Conservation (phyloP, 345 rosid species). For the Pistacia vera region DNA sequence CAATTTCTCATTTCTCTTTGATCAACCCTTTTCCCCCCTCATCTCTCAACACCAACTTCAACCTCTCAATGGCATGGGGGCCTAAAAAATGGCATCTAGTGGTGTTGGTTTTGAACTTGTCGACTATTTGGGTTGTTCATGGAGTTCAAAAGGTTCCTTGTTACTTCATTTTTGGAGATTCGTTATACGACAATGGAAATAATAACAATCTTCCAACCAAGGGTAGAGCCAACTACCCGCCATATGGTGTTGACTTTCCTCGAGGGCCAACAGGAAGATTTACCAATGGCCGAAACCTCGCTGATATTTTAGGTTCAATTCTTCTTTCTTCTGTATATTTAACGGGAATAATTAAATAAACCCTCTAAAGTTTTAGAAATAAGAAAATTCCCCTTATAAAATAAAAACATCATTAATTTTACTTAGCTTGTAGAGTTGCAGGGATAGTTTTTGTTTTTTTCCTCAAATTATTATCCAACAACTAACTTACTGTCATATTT, state of each 20-base stretch:
- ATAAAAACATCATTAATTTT: too few species aligned
- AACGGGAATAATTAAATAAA: not conserved
- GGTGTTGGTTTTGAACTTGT: not conserved
- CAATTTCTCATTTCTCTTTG: too few species aligned
- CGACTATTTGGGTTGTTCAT: not conserved
- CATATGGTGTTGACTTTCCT: constrained; percentile 65
- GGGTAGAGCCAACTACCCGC: constrained; percentile 55
- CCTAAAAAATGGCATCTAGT: not conserved
- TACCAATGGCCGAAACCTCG: constrained; percentile 50
- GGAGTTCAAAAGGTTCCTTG: constrained; percentile 46
- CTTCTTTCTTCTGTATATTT: not conserved
- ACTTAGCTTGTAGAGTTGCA: too few species aligned
- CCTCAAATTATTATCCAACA: too few species aligned
- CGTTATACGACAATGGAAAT: constrained; percentile 60
- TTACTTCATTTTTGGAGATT: constrained; percentile 71
- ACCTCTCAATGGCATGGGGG: not conserved
- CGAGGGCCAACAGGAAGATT: constrained; percentile 65
- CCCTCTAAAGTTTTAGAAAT: too few species aligned
- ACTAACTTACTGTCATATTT: too few species aligned
- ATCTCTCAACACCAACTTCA: too few species aligned
- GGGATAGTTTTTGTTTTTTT: too few species aligned
- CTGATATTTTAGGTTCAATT: constrained; percentile 48
- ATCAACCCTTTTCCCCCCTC: too few species aligned
- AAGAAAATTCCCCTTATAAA: too few species aligned
- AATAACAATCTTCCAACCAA: constrained; percentile 49